Percentiles rank a stretch among this genome's conserved stretches.
Evolutionary conservation across 2,329 filamentous ascomycete species (phyloP).

Genomic region (Fusarium algeriense): DNA sequence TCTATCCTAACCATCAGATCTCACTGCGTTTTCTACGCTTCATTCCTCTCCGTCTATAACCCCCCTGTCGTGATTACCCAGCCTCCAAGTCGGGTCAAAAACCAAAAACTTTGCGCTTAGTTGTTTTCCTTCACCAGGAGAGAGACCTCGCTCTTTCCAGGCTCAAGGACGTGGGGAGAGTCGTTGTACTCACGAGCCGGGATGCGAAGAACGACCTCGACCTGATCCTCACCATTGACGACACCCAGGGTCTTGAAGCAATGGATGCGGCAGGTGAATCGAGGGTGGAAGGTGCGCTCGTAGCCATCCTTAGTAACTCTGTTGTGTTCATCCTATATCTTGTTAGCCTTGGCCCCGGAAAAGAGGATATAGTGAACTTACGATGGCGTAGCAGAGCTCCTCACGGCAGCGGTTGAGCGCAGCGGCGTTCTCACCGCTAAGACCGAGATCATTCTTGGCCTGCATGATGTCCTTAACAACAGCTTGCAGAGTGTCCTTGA

Average conservation of each 20-base stretch:
- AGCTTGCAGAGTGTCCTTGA: conserved; percentile 33
- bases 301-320: conserved; percentile 9
- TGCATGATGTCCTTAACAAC: conserved; percentile 32
- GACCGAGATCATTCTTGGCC: conserved; percentile 19
- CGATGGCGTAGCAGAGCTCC: conserved; percentile 22
- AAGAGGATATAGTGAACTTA: neutral
- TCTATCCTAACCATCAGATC: neutral
- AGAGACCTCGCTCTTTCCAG: conserved; percentile 23
- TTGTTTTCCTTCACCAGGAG: conserved; percentile 32
- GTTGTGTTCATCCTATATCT: conserved; percentile 29
- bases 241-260: conserved; percentile 6
- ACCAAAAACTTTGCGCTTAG: neutral
- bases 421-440: conserved; percentile 1
- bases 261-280: conserved; percentile 25
- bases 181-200: conserved; percentile 30
- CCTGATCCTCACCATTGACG: neutral
- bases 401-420: conserved; percentile 25
- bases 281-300: conserved; percentile 23
- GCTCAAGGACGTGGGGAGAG: conserved; percentile 22
- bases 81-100: conserved; percentile 1
- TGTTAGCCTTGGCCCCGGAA: neutral
- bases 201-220: conserved; percentile 31
- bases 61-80: neutral
- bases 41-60: neutral
- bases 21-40: neutral